Percentiles rank a stretch among this genome's conserved stretches.
Conservation (phyloP, 371 early-diverging fungal species). For the Rhizopus arrhizus region DNA sequence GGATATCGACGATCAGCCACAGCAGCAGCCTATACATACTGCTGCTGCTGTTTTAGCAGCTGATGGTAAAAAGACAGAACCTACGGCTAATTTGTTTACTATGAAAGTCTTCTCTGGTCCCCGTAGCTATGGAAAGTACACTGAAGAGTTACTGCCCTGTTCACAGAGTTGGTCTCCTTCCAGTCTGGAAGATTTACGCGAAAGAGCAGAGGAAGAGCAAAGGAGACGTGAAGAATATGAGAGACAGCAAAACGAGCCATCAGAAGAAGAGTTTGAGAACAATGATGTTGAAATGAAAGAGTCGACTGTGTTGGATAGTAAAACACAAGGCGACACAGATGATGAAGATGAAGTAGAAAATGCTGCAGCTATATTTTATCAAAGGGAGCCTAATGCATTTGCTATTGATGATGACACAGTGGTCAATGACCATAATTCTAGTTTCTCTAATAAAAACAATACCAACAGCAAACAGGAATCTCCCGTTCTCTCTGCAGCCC, state of each 20-base stretch:
- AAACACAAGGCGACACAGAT: background rate
- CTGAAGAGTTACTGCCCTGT: constrained; percentile 22
- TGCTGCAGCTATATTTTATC: constrained; percentile 16
- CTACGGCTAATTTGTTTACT: constrained; percentile 44
- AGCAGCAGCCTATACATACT: constrained; percentile 39
- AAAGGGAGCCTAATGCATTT: background rate
- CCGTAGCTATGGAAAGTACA: constrained; percentile 5
- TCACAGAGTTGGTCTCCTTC: constrained; percentile 3
- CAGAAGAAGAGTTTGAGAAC: constrained; percentile 7
- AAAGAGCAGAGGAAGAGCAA: constrained; percentile 24
- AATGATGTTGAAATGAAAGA: constrained; percentile 19
- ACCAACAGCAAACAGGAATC: background rate
- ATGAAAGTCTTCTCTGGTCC: constrained; percentile 42
- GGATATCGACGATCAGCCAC: constrained; percentile 10
- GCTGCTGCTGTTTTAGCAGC: constrained; percentile 52
- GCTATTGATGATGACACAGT: background rate
- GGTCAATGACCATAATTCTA: background rate
- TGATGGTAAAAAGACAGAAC: constrained; percentile 38
- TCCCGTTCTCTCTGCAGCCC: background rate
- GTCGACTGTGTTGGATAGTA: no score
- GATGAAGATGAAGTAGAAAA: constrained; percentile 22
- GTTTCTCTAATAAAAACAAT: background rate
- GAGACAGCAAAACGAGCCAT: background rate
- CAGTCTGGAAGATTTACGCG: constrained; percentile 19
- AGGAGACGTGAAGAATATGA: constrained; percentile 20